These are phyloP conservation scores for Yarrowia yakushimensis DNA, from an alignment of 805 yeast species.

Conservation along the genomic window DNA sequence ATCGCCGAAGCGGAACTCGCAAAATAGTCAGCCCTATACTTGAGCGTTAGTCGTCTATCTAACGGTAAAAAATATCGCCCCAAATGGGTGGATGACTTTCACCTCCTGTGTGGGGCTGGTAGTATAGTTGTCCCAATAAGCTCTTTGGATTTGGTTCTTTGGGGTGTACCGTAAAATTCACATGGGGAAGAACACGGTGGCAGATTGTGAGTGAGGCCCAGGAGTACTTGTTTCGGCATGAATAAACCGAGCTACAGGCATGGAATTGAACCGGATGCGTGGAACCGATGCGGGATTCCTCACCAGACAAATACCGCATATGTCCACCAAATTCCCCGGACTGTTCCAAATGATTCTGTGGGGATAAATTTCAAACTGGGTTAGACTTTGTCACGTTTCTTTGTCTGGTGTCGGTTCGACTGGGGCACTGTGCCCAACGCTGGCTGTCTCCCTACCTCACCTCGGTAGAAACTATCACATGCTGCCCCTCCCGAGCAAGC, in stretches of 20 bases:
- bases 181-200: constrained; percentile 24
- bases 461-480: constrained; percentile 26
- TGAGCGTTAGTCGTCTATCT: neutral
- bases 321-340: constrained; percentile 3
- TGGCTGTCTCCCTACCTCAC: constrained; percentile 21
- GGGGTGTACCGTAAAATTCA: constrained; percentile 19
- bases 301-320: neutral
- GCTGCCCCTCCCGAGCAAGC: constrained; percentile 26
- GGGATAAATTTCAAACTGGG: constrained; percentile 13
- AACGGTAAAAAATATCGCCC: neutral
- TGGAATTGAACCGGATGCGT: neutral
- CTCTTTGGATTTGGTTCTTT: constrained; percentile 14
- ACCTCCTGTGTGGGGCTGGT: constrained; percentile 14
- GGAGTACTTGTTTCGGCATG: neutral
- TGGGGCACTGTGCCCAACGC: constrained; percentile 16
- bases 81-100: neutral
- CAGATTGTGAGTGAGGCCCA: neutral
- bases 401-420: constrained; percentile 24
- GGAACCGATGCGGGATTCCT: neutral
- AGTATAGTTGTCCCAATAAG: neutral
- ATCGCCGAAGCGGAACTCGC: too few relatives aligned
- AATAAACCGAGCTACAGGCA: neutral
- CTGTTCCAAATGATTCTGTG: constrained; percentile 4
- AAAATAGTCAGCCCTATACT: neutral
- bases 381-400: constrained; percentile 23